Evolutionary conservation across 2,329 filamentous ascomycete genomes (phyloP).

Genomic region (Diplocarpon rosae): DNA sequence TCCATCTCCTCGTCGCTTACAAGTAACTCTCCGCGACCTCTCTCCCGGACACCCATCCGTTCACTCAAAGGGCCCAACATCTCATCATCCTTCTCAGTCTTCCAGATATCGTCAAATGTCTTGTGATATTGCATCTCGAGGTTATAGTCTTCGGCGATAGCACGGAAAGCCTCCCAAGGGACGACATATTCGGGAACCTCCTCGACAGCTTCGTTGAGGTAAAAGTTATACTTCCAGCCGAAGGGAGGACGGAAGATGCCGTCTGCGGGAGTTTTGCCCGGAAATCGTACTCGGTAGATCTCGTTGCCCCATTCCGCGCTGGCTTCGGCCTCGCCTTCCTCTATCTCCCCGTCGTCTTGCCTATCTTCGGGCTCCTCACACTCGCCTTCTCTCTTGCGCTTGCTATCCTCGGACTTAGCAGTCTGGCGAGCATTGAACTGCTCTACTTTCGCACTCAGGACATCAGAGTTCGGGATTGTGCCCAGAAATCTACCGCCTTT

Average conservation of each 20-base stretch:
- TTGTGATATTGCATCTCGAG: conserved; percentile 92
- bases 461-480: conserved; percentile 92
- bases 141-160: conserved; percentile 91
- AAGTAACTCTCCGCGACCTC: conserved; percentile 50
- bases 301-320: conserved; percentile 83
- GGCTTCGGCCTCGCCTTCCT: conserved; percentile 51
- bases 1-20: conserved; percentile 86
- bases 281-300: conserved; percentile 86
- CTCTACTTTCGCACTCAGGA: conserved; percentile 69
- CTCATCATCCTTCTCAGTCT: conserved; percentile 75
- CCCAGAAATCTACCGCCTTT: conserved; percentile 93
- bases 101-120: conserved; percentile 83
- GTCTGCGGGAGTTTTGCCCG: conserved; percentile 68
- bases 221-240: conserved; percentile 97
- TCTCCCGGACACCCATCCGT: conserved; percentile 84
- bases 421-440: conserved; percentile 54
- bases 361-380: conserved; percentile 28
- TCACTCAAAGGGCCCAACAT: conserved; percentile 77
- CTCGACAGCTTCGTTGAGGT: conserved; percentile 90
- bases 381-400: conserved; percentile 26
- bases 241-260: conserved; percentile 90
- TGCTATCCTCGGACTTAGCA: conserved; percentile 27
- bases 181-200: conserved; percentile 96
- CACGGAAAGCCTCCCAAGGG: conserved; percentile 95
- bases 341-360: conserved; percentile 33